phyloP scores from a whole-genome alignment of 352 stramenopile species.

The Globisporangium canariense region DNA sequence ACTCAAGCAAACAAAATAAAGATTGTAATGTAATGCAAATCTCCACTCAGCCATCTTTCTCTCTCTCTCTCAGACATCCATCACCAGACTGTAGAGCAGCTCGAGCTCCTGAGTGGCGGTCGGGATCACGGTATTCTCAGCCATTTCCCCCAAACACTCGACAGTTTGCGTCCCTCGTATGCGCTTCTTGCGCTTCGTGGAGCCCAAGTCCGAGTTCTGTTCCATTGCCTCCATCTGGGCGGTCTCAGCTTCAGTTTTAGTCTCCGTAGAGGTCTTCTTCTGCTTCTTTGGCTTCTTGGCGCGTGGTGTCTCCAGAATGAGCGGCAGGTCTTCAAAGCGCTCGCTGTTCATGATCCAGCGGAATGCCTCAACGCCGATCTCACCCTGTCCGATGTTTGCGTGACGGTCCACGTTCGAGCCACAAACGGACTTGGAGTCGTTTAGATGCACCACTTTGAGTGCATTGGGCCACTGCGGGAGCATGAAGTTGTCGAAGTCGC shows the following conservation, averaged over 20 bases:
- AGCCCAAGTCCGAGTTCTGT: background rate
- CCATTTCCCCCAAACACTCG: background rate
- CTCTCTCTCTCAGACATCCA: background rate
- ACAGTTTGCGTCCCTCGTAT: background rate
- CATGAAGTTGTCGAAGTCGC: constrained; percentile 25
- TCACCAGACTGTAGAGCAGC: constrained; percentile 2
- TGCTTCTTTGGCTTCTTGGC: constrained; percentile 4
- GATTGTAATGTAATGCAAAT: no score
- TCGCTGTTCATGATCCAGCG: constrained; percentile 38
- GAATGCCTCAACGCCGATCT: constrained; percentile 31
- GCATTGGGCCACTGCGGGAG: constrained; percentile 24
- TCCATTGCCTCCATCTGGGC: background rate
- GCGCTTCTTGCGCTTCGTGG: background rate
- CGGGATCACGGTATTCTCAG: background rate
- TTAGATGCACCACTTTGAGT: constrained; percentile 45
- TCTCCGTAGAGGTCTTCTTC: background rate
- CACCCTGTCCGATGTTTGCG: constrained; percentile 37
- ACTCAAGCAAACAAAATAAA: background rate
- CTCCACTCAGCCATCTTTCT: background rate
- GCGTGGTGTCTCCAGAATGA: constrained; percentile 49
- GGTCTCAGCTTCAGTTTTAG: background rate
- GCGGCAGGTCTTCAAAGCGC: constrained; percentile 31
- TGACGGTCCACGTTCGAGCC: constrained; percentile 34
- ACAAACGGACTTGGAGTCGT: constrained; percentile 35
- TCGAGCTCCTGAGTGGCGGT: constrained; percentile 13